Conservation (phyloP, 2,329 filamentous ascomycete genomes). For the Diaporthe aspalathi region DNA sequence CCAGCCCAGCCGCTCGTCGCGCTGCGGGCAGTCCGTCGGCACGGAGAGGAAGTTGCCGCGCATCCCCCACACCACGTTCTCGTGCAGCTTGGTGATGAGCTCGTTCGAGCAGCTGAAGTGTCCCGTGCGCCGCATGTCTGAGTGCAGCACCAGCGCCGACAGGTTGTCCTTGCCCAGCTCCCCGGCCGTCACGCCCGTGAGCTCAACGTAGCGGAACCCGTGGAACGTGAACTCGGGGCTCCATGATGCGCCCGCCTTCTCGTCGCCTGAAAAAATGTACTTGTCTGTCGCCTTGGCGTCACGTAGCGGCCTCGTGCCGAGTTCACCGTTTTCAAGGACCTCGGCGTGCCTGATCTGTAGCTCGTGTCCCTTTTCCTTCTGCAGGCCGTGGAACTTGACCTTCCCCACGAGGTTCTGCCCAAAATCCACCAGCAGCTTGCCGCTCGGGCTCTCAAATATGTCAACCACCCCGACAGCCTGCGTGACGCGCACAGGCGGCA, state of each 20-base stretch:
- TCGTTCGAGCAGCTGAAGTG: slow-evolving; percentile 63
- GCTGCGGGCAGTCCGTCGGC: slow-evolving; percentile 68
- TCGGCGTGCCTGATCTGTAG: slow-evolving; percentile 65
- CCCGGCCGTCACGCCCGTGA: slow-evolving; percentile 55
- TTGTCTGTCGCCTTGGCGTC: slow-evolving; percentile 55
- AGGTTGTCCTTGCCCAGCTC: slow-evolving; percentile 39
- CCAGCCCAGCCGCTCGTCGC: slow-evolving; percentile 67
- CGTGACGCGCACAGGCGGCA: slow-evolving; percentile 47
- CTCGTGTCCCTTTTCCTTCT: slow-evolving; percentile 51
- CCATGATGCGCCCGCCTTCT: slow-evolving; percentile 45
- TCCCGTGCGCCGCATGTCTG: slow-evolving; percentile 62
- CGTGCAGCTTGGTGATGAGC: slow-evolving; percentile 64
- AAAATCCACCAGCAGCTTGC: slow-evolving; percentile 65
- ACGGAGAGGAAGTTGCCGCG: slow-evolving; percentile 68
- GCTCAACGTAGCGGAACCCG: slow-evolving; percentile 63
- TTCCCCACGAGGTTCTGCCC: slow-evolving; percentile 69
- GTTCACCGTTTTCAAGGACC: slow-evolving; percentile 62
- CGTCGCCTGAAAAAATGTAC: slow-evolving; percentile 46
- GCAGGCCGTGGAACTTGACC: slow-evolving; percentile 52
- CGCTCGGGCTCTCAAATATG: slow-evolving; percentile 42
- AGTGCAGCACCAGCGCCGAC: slow-evolving; percentile 56
- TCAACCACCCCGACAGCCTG: slow-evolving; percentile 41
- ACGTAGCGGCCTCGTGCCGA: slow-evolving; percentile 56
- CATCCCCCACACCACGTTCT: slow-evolving; percentile 68
- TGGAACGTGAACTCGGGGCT: slow-evolving; percentile 64